Evolutionary conservation across 2,329 filamentous ascomycete genomes (phyloP).

Genomic region (Cladosporium sphaerospermum): DNA sequence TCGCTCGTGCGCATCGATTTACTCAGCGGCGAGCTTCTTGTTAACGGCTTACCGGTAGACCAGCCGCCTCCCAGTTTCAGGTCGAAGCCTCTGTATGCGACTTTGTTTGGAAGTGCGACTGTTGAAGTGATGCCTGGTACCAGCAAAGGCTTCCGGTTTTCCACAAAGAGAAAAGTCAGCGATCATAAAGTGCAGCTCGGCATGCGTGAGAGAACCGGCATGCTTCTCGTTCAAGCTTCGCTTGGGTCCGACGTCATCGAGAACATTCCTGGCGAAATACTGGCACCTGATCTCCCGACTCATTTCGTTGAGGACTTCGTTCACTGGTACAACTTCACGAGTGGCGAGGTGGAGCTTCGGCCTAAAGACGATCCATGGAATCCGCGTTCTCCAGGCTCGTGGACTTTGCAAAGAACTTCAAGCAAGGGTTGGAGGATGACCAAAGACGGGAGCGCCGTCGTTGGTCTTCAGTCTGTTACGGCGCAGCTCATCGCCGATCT

Average conservation of each 20-base stretch:
- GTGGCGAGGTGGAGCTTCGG: constrained; percentile 47
- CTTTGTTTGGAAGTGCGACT: constrained; percentile 50
- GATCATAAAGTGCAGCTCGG: constrained; percentile 52
- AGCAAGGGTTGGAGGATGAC: constrained; percentile 35
- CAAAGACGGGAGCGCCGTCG: constrained; percentile 4
- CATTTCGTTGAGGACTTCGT: constrained; percentile 47
- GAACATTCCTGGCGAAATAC: constrained; percentile 27
- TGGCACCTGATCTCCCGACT: constrained; percentile 45
- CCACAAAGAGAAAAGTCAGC: constrained; percentile 33
- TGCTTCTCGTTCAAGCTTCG: constrained; percentile 28
- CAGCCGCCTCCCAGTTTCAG: constrained; percentile 50
- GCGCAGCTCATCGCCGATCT: constrained; percentile 47
- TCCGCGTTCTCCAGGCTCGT: not conserved
- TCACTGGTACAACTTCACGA: constrained; percentile 54
- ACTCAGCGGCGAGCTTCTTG: constrained; percentile 43
- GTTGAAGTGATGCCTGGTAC: constrained; percentile 49
- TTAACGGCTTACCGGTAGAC: constrained; percentile 45
- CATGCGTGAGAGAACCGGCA: constrained; percentile 18
- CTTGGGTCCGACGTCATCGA: constrained; percentile 26
- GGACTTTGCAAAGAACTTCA: constrained; percentile 34
- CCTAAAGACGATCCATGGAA: constrained; percentile 20
- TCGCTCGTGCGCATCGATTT: constrained; percentile 41
- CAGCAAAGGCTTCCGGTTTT: constrained; percentile 49
- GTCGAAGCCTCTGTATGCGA: constrained; percentile 37
- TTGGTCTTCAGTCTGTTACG: constrained; percentile 14